Evolutionary conservation across 2,329 filamentous ascomycete genomes (phyloP), one percentile per base, ranked within the genome.

Genomic region (Ophiostoma ips): DNA sequence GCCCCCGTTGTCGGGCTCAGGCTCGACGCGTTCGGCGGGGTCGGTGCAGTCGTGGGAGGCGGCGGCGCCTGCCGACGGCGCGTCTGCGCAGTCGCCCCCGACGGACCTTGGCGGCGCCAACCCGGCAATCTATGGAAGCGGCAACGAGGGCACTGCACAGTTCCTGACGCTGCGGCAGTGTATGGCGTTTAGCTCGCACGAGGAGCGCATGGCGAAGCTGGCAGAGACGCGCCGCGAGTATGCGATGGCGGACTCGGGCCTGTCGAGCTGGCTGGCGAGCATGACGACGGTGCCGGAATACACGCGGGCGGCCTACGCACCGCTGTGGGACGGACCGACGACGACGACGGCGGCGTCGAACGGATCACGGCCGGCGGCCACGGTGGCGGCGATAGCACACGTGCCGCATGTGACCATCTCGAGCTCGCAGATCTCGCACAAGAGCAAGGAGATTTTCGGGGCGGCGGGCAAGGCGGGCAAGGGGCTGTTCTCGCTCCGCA

Each of bases 381-480:
- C 56, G 37, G 60, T 67, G 21, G 51, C 47, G 13, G 35, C 48
- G 11, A 50, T 57, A 37, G 59, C 68, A 18, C 58, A 61, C 37
- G 59, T 63, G 7, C 62, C 64, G 43, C 67, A 70, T 50, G 67
- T 67, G 46, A 55, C 45, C 50, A 71, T 71, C 38, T 77, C 77
- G 46, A 67, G 75, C 53, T 71, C 76, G 56, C 79, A 84, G 60
- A 77, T 89, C 63, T 84, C 87, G 58, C 76, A 81, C 36, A 90
- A 89, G 70, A 82, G 89, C 63, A 95, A 95, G 68, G 88, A 94
- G 59, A 70, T 95, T 28, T 74, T 95, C 62, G 47, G 48, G 56
- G 83, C 83, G 19, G 89, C 89, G 50, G 87, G 87, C 49, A 88
- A 87, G 62, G 87, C 87, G 52, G 88, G 89, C 46, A 95, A 95